A percentile compares a stretch with the other conserved stretches of the same genome.
Evolutionary conservation across 1,284 basidiomycete genomes (phyloP).

Genomic region (Cerrena zonata): DNA sequence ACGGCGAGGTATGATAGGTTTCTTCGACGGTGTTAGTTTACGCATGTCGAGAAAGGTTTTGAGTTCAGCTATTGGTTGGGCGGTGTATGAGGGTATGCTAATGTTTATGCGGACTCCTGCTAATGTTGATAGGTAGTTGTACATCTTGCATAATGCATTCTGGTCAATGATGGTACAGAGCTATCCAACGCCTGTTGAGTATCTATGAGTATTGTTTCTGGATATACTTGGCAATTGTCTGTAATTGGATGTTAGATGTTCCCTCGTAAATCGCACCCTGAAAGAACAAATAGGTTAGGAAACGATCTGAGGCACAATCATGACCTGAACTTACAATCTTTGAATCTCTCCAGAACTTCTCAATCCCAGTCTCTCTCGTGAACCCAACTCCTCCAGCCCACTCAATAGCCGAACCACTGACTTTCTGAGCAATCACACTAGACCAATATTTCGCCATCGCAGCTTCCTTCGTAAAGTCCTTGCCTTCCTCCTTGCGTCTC

Average conservation of each 20-base stretch:
- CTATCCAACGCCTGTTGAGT: background rate
- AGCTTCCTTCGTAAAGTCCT: constrained; percentile 84
- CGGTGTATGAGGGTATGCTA: constrained; percentile 81
- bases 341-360: constrained; percentile 92
- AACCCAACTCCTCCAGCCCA: constrained; percentile 96
- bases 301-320: background rate
- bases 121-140: background rate
- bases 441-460: constrained; percentile 95
- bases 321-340: constrained; percentile 64
- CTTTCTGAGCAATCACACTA: constrained; percentile 83
- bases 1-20: constrained; percentile 74
- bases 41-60: constrained; percentile 82
- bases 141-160: background rate
- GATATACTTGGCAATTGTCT: constrained; percentile 91
- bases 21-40: constrained; percentile 81
- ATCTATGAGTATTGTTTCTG: constrained; percentile 67
- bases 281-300: background rate
- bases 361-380: constrained; percentile 89
- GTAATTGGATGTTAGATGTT: constrained; percentile 92
- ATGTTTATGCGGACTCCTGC: constrained; percentile 42
- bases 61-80: constrained; percentile 90
- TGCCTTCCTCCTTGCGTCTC: constrained; percentile 85
- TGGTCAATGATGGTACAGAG: background rate
- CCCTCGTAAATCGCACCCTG: constrained; percentile 92
- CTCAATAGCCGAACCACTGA: constrained; percentile 87